These are phyloP conservation scores for Fusarium lyarnte DNA, from an alignment of 2,329 filamentous ascomycete genomes.

Conservation along the genomic window DNA sequence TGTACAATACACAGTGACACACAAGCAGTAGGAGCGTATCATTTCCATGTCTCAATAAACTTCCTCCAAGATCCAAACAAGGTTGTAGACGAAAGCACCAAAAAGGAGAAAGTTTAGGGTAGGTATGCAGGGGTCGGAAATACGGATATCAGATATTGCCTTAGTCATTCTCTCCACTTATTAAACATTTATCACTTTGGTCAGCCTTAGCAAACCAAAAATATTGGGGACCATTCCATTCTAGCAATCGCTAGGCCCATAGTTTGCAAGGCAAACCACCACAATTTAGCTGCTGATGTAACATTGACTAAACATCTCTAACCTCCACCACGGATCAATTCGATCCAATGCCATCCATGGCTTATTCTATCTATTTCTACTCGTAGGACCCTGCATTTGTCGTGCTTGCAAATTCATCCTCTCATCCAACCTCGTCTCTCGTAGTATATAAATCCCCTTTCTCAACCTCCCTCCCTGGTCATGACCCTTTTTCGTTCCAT, in stretches of 20 bases:
- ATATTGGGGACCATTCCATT: background rate
- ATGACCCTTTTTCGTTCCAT: slow-evolving; percentile 47
- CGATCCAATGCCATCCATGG: slow-evolving; percentile 5
- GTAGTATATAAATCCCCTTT: slow-evolving; percentile 34
- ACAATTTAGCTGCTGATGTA: slow-evolving; percentile 39
- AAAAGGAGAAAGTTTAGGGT: background rate
- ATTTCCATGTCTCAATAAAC: too few species aligned
- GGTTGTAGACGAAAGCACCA: background rate
- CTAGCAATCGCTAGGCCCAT: background rate
- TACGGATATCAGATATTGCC: slow-evolving; percentile 9
- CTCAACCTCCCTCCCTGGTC: slow-evolving; percentile 26
- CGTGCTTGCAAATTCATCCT: slow-evolving; percentile 23
- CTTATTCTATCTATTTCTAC: slow-evolving; percentile 35
- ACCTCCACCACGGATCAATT: slow-evolving; percentile 22
- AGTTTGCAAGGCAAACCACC: slow-evolving; percentile 3
- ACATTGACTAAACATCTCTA: slow-evolving; percentile 39
- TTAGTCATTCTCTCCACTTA: slow-evolving; percentile 31
- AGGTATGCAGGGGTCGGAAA: background rate
- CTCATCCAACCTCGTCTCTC: slow-evolving; percentile 15
- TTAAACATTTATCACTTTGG: slow-evolving; percentile 19
- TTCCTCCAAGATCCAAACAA: background rate
- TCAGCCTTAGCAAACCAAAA: slow-evolving; percentile 35
- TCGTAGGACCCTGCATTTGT: slow-evolving; percentile 22
- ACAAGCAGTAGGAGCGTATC: background rate
- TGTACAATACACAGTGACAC: background rate